Evolutionary conservation across 441 rosid species (phyloP).

Genomic region (Adansonia gregorii): DNA sequence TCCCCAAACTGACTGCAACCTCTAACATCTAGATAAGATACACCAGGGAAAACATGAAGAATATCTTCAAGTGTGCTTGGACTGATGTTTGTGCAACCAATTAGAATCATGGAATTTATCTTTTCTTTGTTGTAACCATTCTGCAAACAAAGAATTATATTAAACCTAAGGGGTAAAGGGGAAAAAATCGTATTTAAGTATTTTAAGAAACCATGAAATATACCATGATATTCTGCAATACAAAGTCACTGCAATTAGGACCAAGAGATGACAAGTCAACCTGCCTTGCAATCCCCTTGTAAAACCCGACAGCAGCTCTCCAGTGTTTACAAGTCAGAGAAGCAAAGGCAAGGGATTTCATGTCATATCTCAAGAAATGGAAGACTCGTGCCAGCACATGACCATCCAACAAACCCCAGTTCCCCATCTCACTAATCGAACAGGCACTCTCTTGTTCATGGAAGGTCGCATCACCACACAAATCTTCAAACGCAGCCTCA

Average conservation of each 20-base stretch:
- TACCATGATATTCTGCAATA: slow-evolving; percentile 73
- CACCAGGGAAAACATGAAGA: slow-evolving; percentile 58
- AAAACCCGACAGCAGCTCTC: slow-evolving; percentile 82
- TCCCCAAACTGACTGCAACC: slow-evolving; percentile 90
- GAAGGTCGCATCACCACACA: slow-evolving; percentile 70
- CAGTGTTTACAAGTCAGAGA: slow-evolving; percentile 94
- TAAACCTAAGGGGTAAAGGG: slow-evolving; percentile 32
- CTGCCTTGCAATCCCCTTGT: slow-evolving; percentile 74
- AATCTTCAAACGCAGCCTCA: slow-evolving; percentile 74
- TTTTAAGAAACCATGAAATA: slow-evolving; percentile 28
- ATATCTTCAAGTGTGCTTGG: slow-evolving; percentile 69
- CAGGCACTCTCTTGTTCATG: slow-evolving; percentile 46
- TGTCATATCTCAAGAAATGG: slow-evolving; percentile 83
- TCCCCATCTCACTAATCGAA: slow-evolving; percentile 47
- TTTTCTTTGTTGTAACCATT: slow-evolving; percentile 74
- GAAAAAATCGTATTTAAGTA: neutral
- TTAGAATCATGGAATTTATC: slow-evolving; percentile 71
- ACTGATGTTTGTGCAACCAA: slow-evolving; percentile 84
- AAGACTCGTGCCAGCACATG: slow-evolving; percentile 77
- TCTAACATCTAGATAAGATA: slow-evolving; percentile 79
- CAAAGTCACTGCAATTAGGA: slow-evolving; percentile 71
- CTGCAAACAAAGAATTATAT: slow-evolving; percentile 58
- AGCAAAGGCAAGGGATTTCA: slow-evolving; percentile 75
- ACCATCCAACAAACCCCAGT: slow-evolving; percentile 91
- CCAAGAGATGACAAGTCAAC: slow-evolving; percentile 85